A percentile compares a stretch with the other conserved stretches of the same genome.
phyloP scores from a whole-genome alignment of 2,329 filamentous ascomycete species.

The Aspergillus calidoustus region DNA sequence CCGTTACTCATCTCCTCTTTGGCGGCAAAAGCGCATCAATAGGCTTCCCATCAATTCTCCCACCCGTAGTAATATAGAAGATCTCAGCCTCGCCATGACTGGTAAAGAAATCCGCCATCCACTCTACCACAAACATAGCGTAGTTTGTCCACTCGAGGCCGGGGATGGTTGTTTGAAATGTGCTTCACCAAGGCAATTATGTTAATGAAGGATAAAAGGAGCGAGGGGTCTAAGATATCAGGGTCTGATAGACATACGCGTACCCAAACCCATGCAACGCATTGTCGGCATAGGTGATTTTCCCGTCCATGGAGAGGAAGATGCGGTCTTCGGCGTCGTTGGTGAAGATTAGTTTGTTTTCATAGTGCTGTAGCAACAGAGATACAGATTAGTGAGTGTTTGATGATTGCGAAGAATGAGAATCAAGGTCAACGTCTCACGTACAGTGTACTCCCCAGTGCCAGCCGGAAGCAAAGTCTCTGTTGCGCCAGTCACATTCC shows the following conservation, averaged over 20 bases:
- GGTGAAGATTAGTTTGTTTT: not conserved
- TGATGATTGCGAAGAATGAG: not conserved
- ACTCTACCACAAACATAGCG: conserved; percentile 4
- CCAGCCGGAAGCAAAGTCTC: conserved; percentile 5
- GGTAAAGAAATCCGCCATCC: conserved; percentile 9
- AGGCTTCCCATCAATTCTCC: conserved; percentile 6
- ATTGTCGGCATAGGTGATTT: conserved; percentile 8
- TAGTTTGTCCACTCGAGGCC: conserved; percentile 7
- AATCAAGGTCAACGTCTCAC: not conserved
- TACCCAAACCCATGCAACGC: conserved; percentile 11
- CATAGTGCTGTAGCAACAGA: not conserved
- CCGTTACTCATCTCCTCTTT: not conserved
- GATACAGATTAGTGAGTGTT: not conserved
- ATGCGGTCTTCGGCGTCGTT: conserved; percentile 7
- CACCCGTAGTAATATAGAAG: conserved; percentile 6
- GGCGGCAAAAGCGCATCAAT: conserved; percentile 10
- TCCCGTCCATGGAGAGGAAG: not conserved
- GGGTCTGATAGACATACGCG: not conserved
- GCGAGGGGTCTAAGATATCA: not conserved
- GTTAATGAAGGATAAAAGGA: not conserved
- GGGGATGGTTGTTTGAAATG: conserved; percentile 4
- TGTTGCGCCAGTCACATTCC: not conserved
- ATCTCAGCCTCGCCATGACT: conserved; percentile 1
- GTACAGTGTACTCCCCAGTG: conserved; percentile 7
- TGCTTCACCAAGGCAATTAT: not conserved